These are phyloP conservation scores for Hippophae gyantsensis DNA, from an alignment of 306 rosid genomes.

Conservation along the genomic window DNA sequence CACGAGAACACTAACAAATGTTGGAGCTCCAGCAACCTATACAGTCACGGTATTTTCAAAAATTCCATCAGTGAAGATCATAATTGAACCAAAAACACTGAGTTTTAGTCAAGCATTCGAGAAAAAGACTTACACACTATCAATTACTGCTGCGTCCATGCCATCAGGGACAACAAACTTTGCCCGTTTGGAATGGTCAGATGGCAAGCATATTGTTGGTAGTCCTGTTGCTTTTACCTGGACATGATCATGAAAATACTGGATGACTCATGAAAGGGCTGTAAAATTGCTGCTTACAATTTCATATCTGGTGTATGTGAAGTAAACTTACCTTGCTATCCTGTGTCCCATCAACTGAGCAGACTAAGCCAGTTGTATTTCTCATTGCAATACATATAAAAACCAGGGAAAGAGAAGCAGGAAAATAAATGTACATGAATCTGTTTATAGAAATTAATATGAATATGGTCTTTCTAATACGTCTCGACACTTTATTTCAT, in stretches of 20 bases:
- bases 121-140: constrained; percentile 62
- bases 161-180: constrained; percentile 56
- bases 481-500: constrained; percentile 9
- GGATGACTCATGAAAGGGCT: constrained; percentile 7
- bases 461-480: background rate
- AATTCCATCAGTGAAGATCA: constrained; percentile 47
- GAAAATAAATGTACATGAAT: constrained; percentile 26
- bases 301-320: constrained; percentile 1
- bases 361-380: constrained; percentile 14
- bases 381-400: background rate
- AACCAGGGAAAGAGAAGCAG: constrained; percentile 1
- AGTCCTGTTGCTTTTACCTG: constrained; percentile 80
- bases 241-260: constrained; percentile 29
- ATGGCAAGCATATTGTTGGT: constrained; percentile 66
- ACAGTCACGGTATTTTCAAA: constrained; percentile 36
- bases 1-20: constrained; percentile 64
- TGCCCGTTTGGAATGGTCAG: constrained; percentile 74
- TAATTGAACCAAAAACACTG: constrained; percentile 56
- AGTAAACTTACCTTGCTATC: constrained; percentile 6
- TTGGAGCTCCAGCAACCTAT: constrained; percentile 56
- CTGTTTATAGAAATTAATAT: constrained; percentile 1
- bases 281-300: constrained; percentile 14
- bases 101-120: constrained; percentile 34
- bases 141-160: constrained; percentile 40
- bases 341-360: constrained; percentile 16